Evolutionary conservation across 352 stramenopile genomes (phyloP).

Genomic region (Lagenidium sp.): DNA sequence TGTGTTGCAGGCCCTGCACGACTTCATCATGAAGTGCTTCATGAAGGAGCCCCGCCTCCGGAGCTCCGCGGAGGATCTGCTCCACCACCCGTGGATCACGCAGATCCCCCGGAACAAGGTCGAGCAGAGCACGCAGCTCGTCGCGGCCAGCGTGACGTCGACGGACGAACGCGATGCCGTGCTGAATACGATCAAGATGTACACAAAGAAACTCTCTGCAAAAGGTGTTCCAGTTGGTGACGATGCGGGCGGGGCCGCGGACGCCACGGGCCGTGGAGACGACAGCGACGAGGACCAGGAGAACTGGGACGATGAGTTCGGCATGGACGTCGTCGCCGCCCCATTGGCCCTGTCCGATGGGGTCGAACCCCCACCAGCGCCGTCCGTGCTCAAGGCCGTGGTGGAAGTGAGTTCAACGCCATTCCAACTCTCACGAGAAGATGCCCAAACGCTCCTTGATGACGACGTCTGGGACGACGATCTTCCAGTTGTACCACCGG

Average conservation of each 20-base stretch:
- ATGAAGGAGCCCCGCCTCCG: constrained; percentile 87
- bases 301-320: constrained; percentile 83
- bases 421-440: too few species aligned
- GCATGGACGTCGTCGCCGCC: constrained; percentile 29
- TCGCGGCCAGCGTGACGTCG: constrained; percentile 71
- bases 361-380: too few species aligned
- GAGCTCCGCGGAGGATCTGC: constrained; percentile 74
- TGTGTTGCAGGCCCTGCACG: constrained; percentile 54
- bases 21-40: constrained; percentile 91
- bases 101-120: constrained; percentile 86
- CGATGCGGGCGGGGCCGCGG: too few species aligned
- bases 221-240: too few species aligned
- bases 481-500: neutral
- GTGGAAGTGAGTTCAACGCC: too few species aligned
- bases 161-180: constrained; percentile 66
- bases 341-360: too few species aligned
- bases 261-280: too few species aligned
- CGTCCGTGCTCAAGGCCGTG: too few species aligned
- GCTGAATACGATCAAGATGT: constrained; percentile 83
- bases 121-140: constrained; percentile 76
- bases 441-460: constrained; percentile 56
- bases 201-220: too few species aligned
- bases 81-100: constrained; percentile 86
- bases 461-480: constrained; percentile 69
- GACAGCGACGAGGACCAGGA: constrained; percentile 23